Percentiles rank a stretch among this genome's conserved stretches.
Evolutionary conservation across 352 stramenopile genomes (phyloP).

Genomic region (Phytophthora pluvialis): DNA sequence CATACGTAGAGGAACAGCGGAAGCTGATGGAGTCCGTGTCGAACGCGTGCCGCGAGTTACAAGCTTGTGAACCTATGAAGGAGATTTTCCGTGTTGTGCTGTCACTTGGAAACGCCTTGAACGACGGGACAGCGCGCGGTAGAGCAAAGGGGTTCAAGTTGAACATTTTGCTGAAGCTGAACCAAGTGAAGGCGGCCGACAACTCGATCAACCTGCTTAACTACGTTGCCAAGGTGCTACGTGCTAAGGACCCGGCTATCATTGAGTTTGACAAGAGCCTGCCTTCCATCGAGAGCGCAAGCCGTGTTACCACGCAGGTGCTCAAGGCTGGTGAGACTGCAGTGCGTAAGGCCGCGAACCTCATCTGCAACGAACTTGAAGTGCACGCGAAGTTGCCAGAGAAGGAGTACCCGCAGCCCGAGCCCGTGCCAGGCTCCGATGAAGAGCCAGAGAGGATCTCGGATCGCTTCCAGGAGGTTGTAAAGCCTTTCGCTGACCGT

Average conservation of each 20-base stretch:
- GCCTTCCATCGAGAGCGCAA: slow-evolving; percentile 76
- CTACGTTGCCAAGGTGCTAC: slow-evolving; percentile 76
- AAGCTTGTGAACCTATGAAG: slow-evolving; percentile 86
- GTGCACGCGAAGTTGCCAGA: slow-evolving; percentile 66
- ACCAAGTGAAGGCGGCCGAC: slow-evolving; percentile 84
- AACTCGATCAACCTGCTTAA: slow-evolving; percentile 88
- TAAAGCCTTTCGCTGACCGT: slow-evolving; percentile 76
- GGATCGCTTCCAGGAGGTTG: slow-evolving; percentile 80
- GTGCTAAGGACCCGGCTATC: slow-evolving; percentile 68
- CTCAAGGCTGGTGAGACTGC: slow-evolving; percentile 77
- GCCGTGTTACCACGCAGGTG: slow-evolving; percentile 78
- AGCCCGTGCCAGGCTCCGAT: slow-evolving; percentile 24
- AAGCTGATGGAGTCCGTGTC: slow-evolving; percentile 83
- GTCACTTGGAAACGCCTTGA: slow-evolving; percentile 91
- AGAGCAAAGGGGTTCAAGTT: slow-evolving; percentile 89
- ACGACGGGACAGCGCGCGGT: slow-evolving; percentile 85
- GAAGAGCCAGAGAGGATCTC: slow-evolving; percentile 47
- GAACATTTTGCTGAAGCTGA: slow-evolving; percentile 89
- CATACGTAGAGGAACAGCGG: slow-evolving; percentile 80
- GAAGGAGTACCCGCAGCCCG: slow-evolving; percentile 41
- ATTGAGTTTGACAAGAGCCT: slow-evolving; percentile 80
- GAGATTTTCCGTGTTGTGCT: slow-evolving; percentile 89
- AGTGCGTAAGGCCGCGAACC: slow-evolving; percentile 71
- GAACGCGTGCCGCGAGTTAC: slow-evolving; percentile 90
- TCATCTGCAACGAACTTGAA: slow-evolving; percentile 79